Evolutionary conservation across 768 basidiomycete species (phyloP), one percentile per base, ranked within the genome.

Genomic region (Termitomyces sp.): DNA sequence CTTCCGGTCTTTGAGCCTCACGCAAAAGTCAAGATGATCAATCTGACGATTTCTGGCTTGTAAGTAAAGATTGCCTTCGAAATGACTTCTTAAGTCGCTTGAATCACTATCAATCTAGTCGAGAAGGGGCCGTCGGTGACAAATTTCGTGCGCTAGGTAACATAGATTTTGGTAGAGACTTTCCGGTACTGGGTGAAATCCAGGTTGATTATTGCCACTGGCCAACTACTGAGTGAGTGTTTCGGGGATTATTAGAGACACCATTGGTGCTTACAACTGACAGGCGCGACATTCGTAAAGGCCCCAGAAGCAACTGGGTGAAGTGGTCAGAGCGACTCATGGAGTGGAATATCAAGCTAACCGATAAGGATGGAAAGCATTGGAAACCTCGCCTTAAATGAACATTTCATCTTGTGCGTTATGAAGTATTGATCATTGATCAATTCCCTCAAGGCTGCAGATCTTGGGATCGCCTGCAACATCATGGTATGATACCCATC

Each of bases 341-440:
- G 49, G n/a, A 36, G 33, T 57, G 56, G 56, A 42, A 52, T 44
- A 33, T 57, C 8, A 44, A 37, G 34, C 22, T 57, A 12, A 51
- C 40, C 10, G 56, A 57, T 24, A 27, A 30, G 9, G 26, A 57
- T 16, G 49, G 56, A 27, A 57, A 51, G 16, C 40, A 44, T 30
- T 57, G 56, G 56, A 50, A 30, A 27, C 56, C 48, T 44, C 56
- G 56, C 7, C 43, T 57, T 12, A 57, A 56, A 49, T 56, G 32
- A 49, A 37, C 34, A 37, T 18, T 47, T n/a, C 5, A 3, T 47
- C n/a, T 32, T 47, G 10, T 13, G n/a, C 26, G 26, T 33, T 22
- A 32, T 16, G 32, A 33, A 33, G 18, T 32, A 16, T 32, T 5
- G 46, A 20, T 20, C n/a, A 8, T 7, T 40, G 5, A 9, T 37